Evolutionary conservation across 192 early-diverging fungal species (phyloP).

Genomic region (Gigaspora rosea): DNA sequence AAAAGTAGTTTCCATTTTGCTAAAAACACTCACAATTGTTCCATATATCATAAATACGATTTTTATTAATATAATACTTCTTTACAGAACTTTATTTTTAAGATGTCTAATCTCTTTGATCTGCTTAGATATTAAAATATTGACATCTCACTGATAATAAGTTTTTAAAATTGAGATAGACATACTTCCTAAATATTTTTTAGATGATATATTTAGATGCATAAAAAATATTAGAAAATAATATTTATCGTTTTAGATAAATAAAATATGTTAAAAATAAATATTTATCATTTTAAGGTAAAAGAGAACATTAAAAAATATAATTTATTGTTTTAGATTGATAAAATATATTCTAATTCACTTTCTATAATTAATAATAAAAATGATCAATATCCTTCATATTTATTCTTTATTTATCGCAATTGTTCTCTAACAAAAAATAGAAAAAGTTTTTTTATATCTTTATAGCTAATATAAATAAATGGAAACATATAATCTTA

Average conservation of each 20-base stretch:
- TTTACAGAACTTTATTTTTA: background rate
- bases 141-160: too few relatives aligned
- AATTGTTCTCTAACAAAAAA: background rate
- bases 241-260: background rate
- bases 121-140: too few relatives aligned
- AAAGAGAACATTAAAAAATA: background rate
- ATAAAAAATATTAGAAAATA: background rate
- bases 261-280: background rate
- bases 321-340: background rate
- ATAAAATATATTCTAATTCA: too few relatives aligned
- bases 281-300: background rate
- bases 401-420: conserved; percentile 4
- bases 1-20: background rate
- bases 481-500: too few relatives aligned
- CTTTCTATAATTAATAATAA: background rate
- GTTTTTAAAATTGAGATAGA: too few relatives aligned
- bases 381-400: background rate
- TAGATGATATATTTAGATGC: background rate
- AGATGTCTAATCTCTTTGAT: too few relatives aligned
- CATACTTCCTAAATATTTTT: background rate
- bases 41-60: too few relatives aligned
- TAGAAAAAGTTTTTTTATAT: background rate
- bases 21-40: too few relatives aligned
- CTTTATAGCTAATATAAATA: background rate
- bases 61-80: background rate